Base-by-base conservation (phyloP, 1,284 basidiomycete genomes). In the Leucocoprinus gongylophorus region DNA sequence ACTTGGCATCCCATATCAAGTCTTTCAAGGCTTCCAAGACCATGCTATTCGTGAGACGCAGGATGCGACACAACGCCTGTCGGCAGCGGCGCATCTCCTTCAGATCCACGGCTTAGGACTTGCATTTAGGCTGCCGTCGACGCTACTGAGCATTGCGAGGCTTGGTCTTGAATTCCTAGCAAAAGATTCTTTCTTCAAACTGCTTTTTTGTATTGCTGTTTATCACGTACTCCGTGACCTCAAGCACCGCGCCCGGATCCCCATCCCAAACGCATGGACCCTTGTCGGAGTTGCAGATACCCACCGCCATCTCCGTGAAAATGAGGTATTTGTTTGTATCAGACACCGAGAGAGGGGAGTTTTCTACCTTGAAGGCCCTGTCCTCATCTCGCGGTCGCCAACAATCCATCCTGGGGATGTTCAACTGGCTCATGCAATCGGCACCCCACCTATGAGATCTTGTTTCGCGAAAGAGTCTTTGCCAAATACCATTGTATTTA, bases 331-430 rank as follows among this genome's bases (percentile, higher is more conserved):
- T 57, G 78, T 73, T 1, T 82, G 78, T 59, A 67, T 81, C 46
- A 72, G 73, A 44, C 65, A 68, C 7, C 56, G 64, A 0, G 66
- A 75, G 38, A 69, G 69, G n/a, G 50, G 55, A 8, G 59, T 62
- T 0, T 64, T 68, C 1, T 85, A 79, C 59, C 64, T 87, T 1
- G 66, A 80, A 55, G 84, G 85, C 0, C 69, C 65, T 5, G 69
- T 81, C 1, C 58, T 82, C 32, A 74, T 87, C 40, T 80, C 81
- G 13, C 73, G 83, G n/a, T 83, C 80, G 1, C 84, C 84, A 0
- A 78, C 75, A 1, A 80, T 83, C 29, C 82, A 84, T 59, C 83
- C 81, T 2, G 84, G 83, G 1, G 85, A 87, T 61, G 77, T 85
- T 2, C 80, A 80, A 58, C 62, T 84, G 17, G 82, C 73, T 3